Evolutionary conservation across 148 eudicot species (phyloP).

Genomic region (Chenopodium quinoa): DNA sequence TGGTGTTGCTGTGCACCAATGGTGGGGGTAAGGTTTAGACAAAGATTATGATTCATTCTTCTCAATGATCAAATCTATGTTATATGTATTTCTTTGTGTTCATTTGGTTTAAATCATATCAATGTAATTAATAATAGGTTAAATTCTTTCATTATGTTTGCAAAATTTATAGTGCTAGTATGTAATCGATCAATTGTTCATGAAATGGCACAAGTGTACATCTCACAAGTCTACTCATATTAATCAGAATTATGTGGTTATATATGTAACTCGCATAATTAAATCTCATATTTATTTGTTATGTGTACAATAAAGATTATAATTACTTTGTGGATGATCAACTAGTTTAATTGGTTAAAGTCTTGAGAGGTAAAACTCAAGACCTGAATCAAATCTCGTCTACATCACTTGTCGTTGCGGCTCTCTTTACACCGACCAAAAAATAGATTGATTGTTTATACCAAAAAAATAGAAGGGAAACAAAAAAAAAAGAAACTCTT

Average conservation of each 20-base stretch:
- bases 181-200: not conserved
- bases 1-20: conserved; percentile 80
- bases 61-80: not conserved
- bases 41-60: not conserved
- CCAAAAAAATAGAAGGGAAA: not conserved
- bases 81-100: not conserved
- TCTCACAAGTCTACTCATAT: not conserved
- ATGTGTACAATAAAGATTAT: too few relatives aligned
- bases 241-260: too few relatives aligned
- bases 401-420: too few relatives aligned
- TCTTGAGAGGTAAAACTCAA: too few relatives aligned
- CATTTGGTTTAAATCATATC: not conserved
- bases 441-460: too few relatives aligned
- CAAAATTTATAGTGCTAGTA: not conserved
- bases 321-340: too few relatives aligned
- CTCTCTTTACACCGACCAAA: too few relatives aligned
- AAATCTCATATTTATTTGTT: too few relatives aligned
- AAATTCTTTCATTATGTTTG: not conserved
- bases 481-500: not conserved
- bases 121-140: not conserved
- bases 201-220: not conserved
- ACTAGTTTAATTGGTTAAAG: too few relatives aligned
- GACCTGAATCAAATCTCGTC: too few relatives aligned
- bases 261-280: too few relatives aligned
- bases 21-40: conserved; percentile 57